These are phyloP conservation scores for Cubamyces sp. DNA, from an alignment of 768 basidiomycete species.

Conservation along the genomic window DNA sequence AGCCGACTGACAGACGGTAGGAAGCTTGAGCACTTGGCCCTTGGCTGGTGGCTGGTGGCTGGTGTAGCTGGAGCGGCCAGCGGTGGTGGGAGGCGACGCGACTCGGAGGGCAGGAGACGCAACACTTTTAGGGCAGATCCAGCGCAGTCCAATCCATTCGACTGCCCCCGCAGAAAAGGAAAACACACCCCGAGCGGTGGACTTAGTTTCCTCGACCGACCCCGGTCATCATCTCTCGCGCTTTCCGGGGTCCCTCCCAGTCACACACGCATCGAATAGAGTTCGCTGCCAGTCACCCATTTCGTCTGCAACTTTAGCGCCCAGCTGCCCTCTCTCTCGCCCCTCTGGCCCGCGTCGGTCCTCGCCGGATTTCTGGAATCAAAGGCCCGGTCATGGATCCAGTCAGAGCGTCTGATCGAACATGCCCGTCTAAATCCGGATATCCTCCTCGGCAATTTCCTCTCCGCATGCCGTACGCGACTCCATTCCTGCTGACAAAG, in stretches of 20 bases:
- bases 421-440: conserved; percentile 25
- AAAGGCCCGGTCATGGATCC: conserved; percentile 21
- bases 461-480: conserved; percentile 29
- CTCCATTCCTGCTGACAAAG: conserved; percentile 23
- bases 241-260: conserved; percentile 23
- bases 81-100: conserved; percentile 14
- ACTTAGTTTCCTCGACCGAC: conserved; percentile 27
- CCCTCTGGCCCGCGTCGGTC: conserved; percentile 6
- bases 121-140: conserved; percentile 28
- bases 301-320: not conserved
- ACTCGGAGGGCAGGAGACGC: conserved; percentile 14
- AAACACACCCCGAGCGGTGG: conserved; percentile 21
- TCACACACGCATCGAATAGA: conserved; percentile 24
- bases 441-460: conserved; percentile 26
- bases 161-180: conserved; percentile 23
- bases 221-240: conserved; percentile 18
- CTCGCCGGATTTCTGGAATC: conserved; percentile 19
- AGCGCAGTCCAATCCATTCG: conserved; percentile 21
- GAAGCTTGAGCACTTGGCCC: too few relatives aligned
- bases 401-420: conserved; percentile 32
- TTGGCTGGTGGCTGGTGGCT: conserved; percentile 9
- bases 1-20: too few relatives aligned
- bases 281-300: conserved; percentile 25
- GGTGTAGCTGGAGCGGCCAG: conserved; percentile 18
- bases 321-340: not conserved